These are phyloP conservation scores for Thelonectria olida DNA, from an alignment of 2,329 filamentous ascomycete genomes.

Conservation along the genomic window DNA sequence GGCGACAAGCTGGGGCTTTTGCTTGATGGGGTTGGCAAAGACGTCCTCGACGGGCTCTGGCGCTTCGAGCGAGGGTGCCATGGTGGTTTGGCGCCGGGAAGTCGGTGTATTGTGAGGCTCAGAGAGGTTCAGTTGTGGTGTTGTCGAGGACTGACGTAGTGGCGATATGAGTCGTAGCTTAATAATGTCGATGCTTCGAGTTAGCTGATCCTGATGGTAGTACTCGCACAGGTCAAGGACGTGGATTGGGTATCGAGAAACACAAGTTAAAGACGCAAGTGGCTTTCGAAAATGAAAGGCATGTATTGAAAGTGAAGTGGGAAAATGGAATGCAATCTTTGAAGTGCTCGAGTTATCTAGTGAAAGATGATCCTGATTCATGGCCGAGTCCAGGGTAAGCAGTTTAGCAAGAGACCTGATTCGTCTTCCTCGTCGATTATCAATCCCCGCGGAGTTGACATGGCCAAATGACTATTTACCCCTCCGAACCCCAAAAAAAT, in stretches of 20 bases:
- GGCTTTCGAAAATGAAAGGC: not conserved
- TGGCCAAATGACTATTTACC: not conserved
- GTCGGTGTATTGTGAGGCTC: not conserved
- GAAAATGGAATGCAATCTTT: not conserved
- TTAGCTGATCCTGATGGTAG: not conserved
- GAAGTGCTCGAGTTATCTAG: not conserved
- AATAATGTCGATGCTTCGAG: slow-evolving; percentile 24
- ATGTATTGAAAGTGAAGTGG: not conserved
- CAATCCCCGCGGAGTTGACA: slow-evolving; percentile 16
- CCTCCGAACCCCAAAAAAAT: not conserved
- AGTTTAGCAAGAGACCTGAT: slow-evolving; percentile 28
- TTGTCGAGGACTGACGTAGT: slow-evolving; percentile 12
- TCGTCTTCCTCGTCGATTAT: slow-evolving; percentile 23
- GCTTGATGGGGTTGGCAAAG: slow-evolving; percentile 78
- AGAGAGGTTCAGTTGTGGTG: not conserved
- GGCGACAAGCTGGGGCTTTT: slow-evolving; percentile 85
- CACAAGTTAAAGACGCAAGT: not conserved
- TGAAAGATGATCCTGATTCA: not conserved
- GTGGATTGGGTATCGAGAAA: not conserved
- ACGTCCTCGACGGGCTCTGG: slow-evolving; percentile 73
- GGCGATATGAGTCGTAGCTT: slow-evolving; percentile 32
- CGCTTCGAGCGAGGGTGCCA: slow-evolving; percentile 86
- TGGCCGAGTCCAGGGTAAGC: slow-evolving; percentile 29
- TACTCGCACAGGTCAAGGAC: not conserved
- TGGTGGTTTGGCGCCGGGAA: slow-evolving; percentile 48